Evolutionary conservation across 805 yeast genomes (phyloP).

Genomic region (Ogataea glucozyma): DNA sequence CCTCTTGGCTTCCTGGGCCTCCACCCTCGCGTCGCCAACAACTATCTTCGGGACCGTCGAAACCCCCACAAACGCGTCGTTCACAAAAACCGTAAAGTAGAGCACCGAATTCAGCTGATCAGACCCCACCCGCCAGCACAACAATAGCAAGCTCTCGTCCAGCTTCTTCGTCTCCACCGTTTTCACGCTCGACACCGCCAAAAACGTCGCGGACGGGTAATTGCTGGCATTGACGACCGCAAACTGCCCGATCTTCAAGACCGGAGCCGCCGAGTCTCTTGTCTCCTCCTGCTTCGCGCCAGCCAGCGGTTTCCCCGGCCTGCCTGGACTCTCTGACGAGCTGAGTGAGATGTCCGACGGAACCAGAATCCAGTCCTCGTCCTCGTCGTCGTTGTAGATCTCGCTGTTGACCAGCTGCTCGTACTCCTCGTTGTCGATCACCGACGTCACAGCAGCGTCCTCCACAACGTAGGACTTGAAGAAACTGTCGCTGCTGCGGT

Average conservation of each 20-base stretch:
- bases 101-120: conserved; percentile 17
- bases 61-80: conserved; percentile 33
- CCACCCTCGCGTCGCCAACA: background rate
- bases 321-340: conserved; percentile 17
- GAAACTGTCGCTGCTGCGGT: conserved; percentile 12
- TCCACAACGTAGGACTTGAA: conserved; percentile 23
- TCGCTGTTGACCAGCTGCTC: conserved; percentile 29
- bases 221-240: conserved; percentile 27
- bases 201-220: conserved; percentile 25
- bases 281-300: too few relatives aligned
- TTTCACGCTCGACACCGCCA: conserved; percentile 12
- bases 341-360: conserved; percentile 20
- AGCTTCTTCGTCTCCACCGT: background rate
- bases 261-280: conserved; percentile 15
- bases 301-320: too few relatives aligned
- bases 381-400: conserved; percentile 27
- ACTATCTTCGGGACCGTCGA: conserved; percentile 19
- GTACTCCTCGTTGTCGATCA: conserved; percentile 31
- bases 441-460: conserved; percentile 25
- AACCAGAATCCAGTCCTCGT: conserved; percentile 32
- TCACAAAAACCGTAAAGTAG: conserved; percentile 35
- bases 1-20: too few relatives aligned
- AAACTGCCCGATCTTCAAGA: conserved; percentile 27
- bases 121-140: conserved; percentile 28
- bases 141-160: conserved; percentile 11